phyloP scores from a whole-genome alignment of 805 yeast species.

The Torulaspora gathmanii region DNA sequence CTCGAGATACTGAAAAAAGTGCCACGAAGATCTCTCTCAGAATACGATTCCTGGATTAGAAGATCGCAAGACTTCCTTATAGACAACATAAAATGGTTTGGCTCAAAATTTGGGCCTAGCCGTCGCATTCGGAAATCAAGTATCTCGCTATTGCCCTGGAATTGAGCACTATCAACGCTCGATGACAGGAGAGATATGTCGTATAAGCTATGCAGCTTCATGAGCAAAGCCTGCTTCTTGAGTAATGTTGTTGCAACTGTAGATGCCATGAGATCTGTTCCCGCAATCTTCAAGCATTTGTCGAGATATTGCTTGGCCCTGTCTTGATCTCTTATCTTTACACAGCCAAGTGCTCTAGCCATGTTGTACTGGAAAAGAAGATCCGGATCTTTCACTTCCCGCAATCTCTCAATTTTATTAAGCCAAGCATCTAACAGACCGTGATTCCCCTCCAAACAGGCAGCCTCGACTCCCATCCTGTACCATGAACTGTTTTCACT shows the following conservation, averaged over 20 bases:
- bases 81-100: constrained; percentile 56
- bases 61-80: constrained; percentile 50
- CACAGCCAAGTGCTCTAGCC: constrained; percentile 56
- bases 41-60: constrained; percentile 21
- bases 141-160: constrained; percentile 13
- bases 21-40: constrained; percentile 39
- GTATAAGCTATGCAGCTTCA: constrained; percentile 54
- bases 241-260: constrained; percentile 48
- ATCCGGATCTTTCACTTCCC: constrained; percentile 46
- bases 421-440: constrained; percentile 56
- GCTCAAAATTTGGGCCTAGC: constrained; percentile 51
- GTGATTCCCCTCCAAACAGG: constrained; percentile 59
- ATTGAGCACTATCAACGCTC: constrained; percentile 15
- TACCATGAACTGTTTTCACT: constrained; percentile 47
- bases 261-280: constrained; percentile 49
- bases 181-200: constrained; percentile 47
- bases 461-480: constrained; percentile 66
- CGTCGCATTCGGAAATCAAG: constrained; percentile 29
- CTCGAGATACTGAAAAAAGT: constrained; percentile 57
- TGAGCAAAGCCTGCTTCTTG: constrained; percentile 45
- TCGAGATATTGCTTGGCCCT: constrained; percentile 42
- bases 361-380: constrained; percentile 55
- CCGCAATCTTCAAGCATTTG: constrained; percentile 54
- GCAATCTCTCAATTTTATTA: constrained; percentile 42
- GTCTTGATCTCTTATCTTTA: constrained; percentile 35